Evolutionary conservation across 2,329 filamentous ascomycete species (phyloP).

Genomic region (Colletotrichum agaves): DNA sequence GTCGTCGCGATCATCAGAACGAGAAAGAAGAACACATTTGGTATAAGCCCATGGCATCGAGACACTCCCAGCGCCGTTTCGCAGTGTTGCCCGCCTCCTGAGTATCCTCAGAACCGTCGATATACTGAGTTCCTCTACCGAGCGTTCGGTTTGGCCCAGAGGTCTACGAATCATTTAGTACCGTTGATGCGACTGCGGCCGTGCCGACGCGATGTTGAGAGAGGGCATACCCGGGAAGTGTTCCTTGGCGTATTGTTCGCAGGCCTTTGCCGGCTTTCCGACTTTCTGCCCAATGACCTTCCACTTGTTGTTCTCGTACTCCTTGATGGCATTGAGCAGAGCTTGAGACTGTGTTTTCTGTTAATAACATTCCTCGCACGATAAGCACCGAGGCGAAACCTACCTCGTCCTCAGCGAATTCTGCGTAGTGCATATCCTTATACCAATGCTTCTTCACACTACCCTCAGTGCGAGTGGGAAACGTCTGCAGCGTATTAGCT

Average conservation of each 20-base stretch:
- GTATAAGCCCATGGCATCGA: slow-evolving; percentile 40
- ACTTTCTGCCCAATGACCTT: slow-evolving; percentile 97
- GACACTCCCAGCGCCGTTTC: slow-evolving; percentile 37
- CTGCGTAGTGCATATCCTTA: slow-evolving; percentile 99
- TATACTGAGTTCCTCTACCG: slow-evolving; percentile 46
- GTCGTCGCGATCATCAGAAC: slow-evolving; percentile 33
- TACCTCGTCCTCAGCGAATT: slow-evolving; percentile 98
- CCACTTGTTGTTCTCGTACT: slow-evolving; percentile 99
- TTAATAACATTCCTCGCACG: slow-evolving; percentile 34
- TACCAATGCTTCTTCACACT: slow-evolving; percentile 99
- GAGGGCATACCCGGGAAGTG: slow-evolving; percentile 73
- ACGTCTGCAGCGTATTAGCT: slow-evolving; percentile 68
- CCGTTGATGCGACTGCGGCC: slow-evolving; percentile 39
- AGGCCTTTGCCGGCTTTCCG: slow-evolving; percentile 92
- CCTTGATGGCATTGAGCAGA: slow-evolving; percentile 93
- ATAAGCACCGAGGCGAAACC: slow-evolving; percentile 43
- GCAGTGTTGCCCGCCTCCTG: slow-evolving; percentile 35
- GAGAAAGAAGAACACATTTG: slow-evolving; percentile 37
- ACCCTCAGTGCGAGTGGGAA: slow-evolving; percentile 92
- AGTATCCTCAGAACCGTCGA: slow-evolving; percentile 38
- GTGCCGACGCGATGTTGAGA: slow-evolving; percentile 39
- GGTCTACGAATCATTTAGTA: slow-evolving; percentile 50
- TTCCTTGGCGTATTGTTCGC: slow-evolving; percentile 91
- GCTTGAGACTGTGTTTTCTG: slow-evolving; percentile 72
- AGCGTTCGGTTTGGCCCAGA: slow-evolving; percentile 51